Conservation (phyloP, 2,329 filamentous ascomycete genomes). For the Cladosporium velox region DNA sequence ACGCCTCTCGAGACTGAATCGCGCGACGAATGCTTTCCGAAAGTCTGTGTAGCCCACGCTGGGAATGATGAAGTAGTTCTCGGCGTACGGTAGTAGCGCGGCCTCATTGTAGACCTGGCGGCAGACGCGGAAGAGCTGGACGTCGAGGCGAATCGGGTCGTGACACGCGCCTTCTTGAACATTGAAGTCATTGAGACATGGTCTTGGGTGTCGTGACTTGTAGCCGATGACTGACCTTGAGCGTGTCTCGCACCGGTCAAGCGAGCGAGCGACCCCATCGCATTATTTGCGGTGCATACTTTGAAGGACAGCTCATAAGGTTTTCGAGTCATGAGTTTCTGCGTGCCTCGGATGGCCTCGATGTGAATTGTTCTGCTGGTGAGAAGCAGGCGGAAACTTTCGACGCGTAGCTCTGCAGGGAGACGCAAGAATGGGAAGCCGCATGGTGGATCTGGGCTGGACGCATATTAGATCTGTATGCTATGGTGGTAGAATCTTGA, state of each 20-base stretch:
- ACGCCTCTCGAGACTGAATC: not conserved
- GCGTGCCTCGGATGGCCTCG: not conserved
- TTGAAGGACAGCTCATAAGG: not conserved
- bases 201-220: not conserved
- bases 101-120: not conserved
- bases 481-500: not conserved
- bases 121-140: not conserved
- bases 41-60: not conserved
- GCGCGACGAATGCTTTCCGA: not conserved
- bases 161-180: too few species aligned
- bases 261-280: not conserved
- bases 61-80: not conserved
- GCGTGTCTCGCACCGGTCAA: not conserved
- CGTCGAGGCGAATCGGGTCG: not conserved
- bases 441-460: not conserved
- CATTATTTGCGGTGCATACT: not conserved
- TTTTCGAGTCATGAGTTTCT: too few species aligned
- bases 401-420: slow-evolving; percentile 22
- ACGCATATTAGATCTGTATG: not conserved
- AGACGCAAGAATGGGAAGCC: slow-evolving; percentile 18
- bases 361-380: not conserved
- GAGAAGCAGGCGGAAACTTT: slow-evolving; percentile 12
- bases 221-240: not conserved
- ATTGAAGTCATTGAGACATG: not conserved
- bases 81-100: not conserved